A percentile compares a stretch with the other conserved stretches of the same genome.
These are phyloP conservation scores for Ceratocystis cacaofunesta DNA, from an alignment of 2,329 filamentous ascomycete genomes.

Conservation along the genomic window DNA sequence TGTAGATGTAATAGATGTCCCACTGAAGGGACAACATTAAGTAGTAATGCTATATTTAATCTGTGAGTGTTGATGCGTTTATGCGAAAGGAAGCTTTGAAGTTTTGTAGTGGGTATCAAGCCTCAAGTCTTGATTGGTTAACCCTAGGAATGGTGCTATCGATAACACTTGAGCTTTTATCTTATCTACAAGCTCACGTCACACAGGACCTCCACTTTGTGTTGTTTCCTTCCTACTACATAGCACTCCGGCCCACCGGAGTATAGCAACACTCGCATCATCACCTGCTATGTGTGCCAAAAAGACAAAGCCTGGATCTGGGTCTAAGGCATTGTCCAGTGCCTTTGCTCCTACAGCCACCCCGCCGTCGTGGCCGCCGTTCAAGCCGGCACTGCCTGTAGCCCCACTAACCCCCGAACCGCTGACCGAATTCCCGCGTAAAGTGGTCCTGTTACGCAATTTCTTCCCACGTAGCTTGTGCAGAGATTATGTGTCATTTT, in stretches of 20 bases:
- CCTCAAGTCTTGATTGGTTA: too few species aligned
- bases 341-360: conserved; percentile 11
- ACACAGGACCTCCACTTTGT: not conserved
- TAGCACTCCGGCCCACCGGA: not conserved
- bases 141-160: not conserved
- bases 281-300: conserved; percentile 8
- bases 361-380: conserved; percentile 49
- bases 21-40: too few species aligned
- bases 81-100: not conserved
- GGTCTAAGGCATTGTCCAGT: too few species aligned
- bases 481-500: conserved; percentile 59
- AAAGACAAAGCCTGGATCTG: conserved; percentile 18
- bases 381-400: conserved; percentile 54
- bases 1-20: too few species aligned
- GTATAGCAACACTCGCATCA: not conserved
- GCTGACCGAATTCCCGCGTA: conserved; percentile 35
- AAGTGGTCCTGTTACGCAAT: conserved; percentile 57
- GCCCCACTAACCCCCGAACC: conserved; percentile 46
- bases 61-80: too few species aligned
- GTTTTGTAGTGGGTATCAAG: not conserved
- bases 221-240: not conserved
- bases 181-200: not conserved
- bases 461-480: conserved; percentile 65
- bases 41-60: too few species aligned
- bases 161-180: not conserved